Evolutionary conservation across 352 stramenopile species (phyloP), one percentile per base, ranked within the genome.

Genomic region (Phytophthora megakarya): DNA sequence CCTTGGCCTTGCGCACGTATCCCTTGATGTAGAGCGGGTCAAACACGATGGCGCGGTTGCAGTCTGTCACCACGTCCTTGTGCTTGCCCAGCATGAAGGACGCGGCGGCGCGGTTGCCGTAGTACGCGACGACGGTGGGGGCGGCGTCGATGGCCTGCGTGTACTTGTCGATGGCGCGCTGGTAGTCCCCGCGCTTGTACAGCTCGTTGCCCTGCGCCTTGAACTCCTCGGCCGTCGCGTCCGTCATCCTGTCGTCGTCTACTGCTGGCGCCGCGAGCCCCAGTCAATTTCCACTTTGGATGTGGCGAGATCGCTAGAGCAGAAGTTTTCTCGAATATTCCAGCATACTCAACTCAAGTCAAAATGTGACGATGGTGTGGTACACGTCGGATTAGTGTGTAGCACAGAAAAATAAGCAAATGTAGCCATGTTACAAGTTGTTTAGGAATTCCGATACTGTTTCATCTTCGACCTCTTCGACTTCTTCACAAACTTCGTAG

Each of bases 181-280:
- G 72, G 70, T 98, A 98, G 65, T 98, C 85, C 61, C 86, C 85
- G 57, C 86, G 85, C 74, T 96, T 96, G 81, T 98, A 98, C 54
- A 94, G 74, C 65, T 96, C 89, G 64, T 98, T 98, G 52, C 92
- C 92, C 67, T 90, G 76, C 45, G 74, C 65, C 80, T 94, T 94
- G 65, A 90, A 94, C 56, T 91, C 79, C 61, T 94, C 86, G 44
- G 85, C 85, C 33, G 64, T 71, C 21, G 66, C 77, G 56, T 92
- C 81, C 44, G 70, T 80, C 74, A 83, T 81, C 43, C 69, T 56
- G 37, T 50, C 18, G 26, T 50, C 18, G 26, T 39, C 25, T 30
- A 19, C 22, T 45, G 26, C 61, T 26, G 26, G 45, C 44, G 60
- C 52, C 40, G 28, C 35, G 28, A 58, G 50, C 63, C 50, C 51